Evolutionary conservation across 768 basidiomycete genomes (phyloP), one percentile per base, ranked within the genome.

Genomic region (Russula griseocarnosa): DNA sequence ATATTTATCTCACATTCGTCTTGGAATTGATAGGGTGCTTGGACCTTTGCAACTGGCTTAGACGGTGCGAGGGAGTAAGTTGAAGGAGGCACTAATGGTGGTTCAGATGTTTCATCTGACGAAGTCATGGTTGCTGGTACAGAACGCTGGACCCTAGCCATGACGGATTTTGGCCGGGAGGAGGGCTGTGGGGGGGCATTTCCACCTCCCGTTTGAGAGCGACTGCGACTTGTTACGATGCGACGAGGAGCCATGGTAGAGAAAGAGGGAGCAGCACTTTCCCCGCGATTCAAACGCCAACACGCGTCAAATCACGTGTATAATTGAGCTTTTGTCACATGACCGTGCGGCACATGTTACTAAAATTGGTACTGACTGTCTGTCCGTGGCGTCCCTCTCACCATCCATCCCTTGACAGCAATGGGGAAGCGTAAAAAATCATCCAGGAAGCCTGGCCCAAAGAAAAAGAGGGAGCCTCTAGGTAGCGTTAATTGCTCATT

Each of bases 361-460:
- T 24, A 13, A 13, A 32, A 24, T 7, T 13, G 38, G 3, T 2
- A 10, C 5, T 14, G 7, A 32, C 30, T 32, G 30, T 2, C 28
- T n/a, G 28, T 34, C 13, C 18, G 13, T 55, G 40, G 26, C n/a
- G 14, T 16, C 5, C 34, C 36, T 28, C 49, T 18, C 44, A 13
- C 26, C n/a, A 38, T 47, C 26, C n/a, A 38, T 47, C 50, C 9
- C 58, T 36, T 71, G 56, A 61, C 22, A 55, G 38, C 52, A 46
- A 94, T 94, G 92, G 92, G 92, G 64, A 94, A 94, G 76, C 86
- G 92, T 69, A 94, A 94, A 77, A 94, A 94, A 75, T 90, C 92
- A 0, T 86, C 91, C 22, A 83, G 88, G 72, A 92, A 92, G 69
- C 89, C 91, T 8, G 83, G 81, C 40, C 83, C 83, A 51, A 76